Evolutionary conservation across 371 early-diverging fungal species (phyloP), one percentile per base, ranked within the genome.

Genomic region (Amoeboaphelidium occidentale): DNA sequence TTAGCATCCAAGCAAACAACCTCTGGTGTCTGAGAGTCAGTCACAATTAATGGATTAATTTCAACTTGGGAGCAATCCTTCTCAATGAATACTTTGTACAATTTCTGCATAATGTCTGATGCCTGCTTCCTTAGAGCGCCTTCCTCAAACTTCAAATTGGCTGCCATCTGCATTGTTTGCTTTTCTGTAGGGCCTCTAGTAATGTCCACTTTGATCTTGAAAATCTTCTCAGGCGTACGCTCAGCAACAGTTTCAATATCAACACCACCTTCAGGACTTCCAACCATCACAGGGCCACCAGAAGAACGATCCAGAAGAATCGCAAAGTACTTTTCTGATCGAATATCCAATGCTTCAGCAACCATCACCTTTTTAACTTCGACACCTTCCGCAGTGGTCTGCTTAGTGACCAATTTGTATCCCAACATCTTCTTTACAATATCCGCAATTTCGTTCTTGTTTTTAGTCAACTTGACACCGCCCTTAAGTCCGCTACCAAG

Each of bases 251-350:
- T 65, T 67, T 96, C 94, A 58, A 96, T 93, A 61, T 96, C 92
- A 62, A 96, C 82, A 60, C 97, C 97, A 60, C 94, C 97, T 71
- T 91, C 84, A 46, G 83, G 77, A 47, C 88, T 87, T 50, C 86
- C 91, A 27, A 96, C 85, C 58, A 96, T 63, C 51, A 89, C 89
- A 27, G 92, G 91, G 48, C 94, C 94, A 63, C 79, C 74, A 51
- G 86, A 74, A 23, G 66, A 64, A 57, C 97, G 88, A 68, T 93
- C 97, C 83, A 87, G 79, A 54, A 92, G 67, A 60, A 96, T 86
- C 46, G 97, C 93, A 73, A 96, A 92, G 75, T 96, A 93, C 74
- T 81, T 92, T 70, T 93, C 94, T 54, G 81, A 79, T 52, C 87
- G 84, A 57, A 87, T 81, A 59, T 84, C 86, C 62, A 86, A 75